phyloP scores from a whole-genome alignment of 2,329 filamentous ascomycete genomes.

The Neurospora sp. region DNA sequence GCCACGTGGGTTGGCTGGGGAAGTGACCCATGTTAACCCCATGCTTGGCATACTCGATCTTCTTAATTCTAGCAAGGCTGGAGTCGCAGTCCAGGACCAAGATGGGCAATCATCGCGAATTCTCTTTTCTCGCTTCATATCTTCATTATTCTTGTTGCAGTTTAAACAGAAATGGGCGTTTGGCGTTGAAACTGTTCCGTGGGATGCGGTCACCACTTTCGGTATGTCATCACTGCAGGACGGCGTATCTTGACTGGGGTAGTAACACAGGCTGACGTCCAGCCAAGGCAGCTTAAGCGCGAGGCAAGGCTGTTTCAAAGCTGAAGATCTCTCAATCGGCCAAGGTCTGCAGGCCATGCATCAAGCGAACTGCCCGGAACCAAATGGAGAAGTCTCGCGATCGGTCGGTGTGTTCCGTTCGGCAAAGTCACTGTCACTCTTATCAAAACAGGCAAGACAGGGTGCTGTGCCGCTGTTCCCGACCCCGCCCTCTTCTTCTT shows the following conservation, averaged over 20 bases:
- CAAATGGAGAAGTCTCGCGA: not conserved
- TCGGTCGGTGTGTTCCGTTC: not conserved
- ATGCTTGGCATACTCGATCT: not conserved
- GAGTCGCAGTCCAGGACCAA: not conserved
- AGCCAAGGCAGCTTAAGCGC: not conserved
- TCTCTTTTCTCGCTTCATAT: not conserved
- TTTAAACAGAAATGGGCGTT: not conserved
- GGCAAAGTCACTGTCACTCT: not conserved
- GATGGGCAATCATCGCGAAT: not conserved
- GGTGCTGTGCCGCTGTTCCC: not conserved
- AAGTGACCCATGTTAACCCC: not conserved
- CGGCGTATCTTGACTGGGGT: not conserved
- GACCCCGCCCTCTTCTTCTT: not conserved
- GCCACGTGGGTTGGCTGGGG: not conserved
- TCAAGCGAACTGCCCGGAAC: not conserved
- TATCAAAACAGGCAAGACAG: not conserved
- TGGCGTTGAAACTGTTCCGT: not conserved
- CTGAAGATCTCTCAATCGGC: not conserved
- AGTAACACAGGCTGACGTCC: not conserved
- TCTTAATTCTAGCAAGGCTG: not conserved
- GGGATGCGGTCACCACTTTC: not conserved
- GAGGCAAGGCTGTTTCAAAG: not conserved
- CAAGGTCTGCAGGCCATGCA: not conserved
- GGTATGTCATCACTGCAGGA: not conserved
- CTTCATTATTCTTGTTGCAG: not conserved